Conservation (phyloP, 768 basidiomycete genomes). For the Strobilomyces echinocephalus region DNA sequence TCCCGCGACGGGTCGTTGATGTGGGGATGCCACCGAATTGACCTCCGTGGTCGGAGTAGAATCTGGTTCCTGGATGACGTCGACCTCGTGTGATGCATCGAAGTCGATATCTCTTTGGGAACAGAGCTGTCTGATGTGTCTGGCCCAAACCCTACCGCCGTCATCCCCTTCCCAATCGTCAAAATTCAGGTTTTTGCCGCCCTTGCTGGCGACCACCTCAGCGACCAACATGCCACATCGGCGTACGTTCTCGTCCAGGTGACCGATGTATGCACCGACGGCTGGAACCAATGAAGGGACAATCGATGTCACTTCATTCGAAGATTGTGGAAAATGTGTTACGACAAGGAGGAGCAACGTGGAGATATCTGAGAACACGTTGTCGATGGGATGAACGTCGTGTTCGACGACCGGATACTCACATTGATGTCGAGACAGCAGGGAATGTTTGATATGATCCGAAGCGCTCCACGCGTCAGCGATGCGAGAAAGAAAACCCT, state of each 20-base stretch:
- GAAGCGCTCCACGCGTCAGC: conserved; percentile 69
- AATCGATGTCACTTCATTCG: conserved; percentile 41
- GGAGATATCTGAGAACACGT: conserved; percentile 57
- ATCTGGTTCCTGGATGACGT: not conserved
- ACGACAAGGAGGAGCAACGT: conserved; percentile 61
- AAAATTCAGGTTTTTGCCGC: conserved; percentile 69
- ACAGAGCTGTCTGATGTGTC: conserved; percentile 53
- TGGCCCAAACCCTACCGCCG: conserved; percentile 59
- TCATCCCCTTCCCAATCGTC: conserved; percentile 79
- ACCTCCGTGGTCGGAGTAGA: conserved; percentile 17
- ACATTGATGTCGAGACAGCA: conserved; percentile 75
- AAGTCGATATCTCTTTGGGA: conserved; percentile 49
- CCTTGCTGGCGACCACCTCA: conserved; percentile 64
- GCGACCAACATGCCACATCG: conserved; percentile 91
- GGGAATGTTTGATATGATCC: conserved; percentile 76
- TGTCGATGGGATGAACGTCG: not conserved
- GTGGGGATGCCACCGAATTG: not conserved
- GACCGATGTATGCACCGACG: conserved; percentile 71
- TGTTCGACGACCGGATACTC: conserved; percentile 28
- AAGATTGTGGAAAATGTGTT: conserved; percentile 54
- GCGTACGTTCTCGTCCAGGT: conserved; percentile 71
- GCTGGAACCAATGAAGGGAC: conserved; percentile 61
- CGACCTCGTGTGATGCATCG: conserved; percentile 23
- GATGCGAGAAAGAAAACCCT: conserved; percentile 42
- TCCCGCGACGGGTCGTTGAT: not conserved